Base-by-base conservation (phyloP, 306 rosid species). In the Begonia masoniana region DNA sequence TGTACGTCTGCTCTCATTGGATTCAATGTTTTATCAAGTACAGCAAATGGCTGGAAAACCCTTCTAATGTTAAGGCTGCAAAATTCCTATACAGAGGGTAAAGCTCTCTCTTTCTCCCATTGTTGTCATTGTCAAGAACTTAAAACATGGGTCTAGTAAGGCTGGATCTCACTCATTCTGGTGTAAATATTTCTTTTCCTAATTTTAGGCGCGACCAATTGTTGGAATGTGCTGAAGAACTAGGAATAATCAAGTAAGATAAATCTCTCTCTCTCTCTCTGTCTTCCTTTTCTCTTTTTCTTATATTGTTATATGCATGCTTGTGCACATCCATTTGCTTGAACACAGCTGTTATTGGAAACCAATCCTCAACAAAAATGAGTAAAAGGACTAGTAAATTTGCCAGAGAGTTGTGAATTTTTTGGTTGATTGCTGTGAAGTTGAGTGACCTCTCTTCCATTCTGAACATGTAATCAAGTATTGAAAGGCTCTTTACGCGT, bases 61-160 rank as follows among this genome's bases (percentile, higher is more conserved):
- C 95, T 66, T 86, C 95, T 57, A 92, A 83, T 66, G 88, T 92
- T 45, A 92, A 92, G 76, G 96, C 96, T 35, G 93, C 96, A 13
- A 82, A 73, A 59, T 92, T 81, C 70, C 71, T 92, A 54, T 92
- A 96, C 9, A 78, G 65, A 74, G 99, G 99, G 99, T 92, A 91
- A 76, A 67, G 63, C 52, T 63, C 60, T 52, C 51, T 52, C 12
- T 41, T 14, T 61, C 26, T 59, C 15, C 16, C 51, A 13, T 14
- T 50, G 54, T 10, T 50, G 1, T n/a, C 4, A 3, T n/a, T n/a
- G 21, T 15, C 23, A 15, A 3, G 17, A 10, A 6, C 10, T 50
- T 50, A 7, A 15, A 50, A 15, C 15, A n/a, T 6, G 9, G 26
- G 4, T 10, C 54, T 10, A 17, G 7, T 63, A 17, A 47, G 58